Conservation (phyloP, 2,329 filamentous ascomycete species). For the Didymella sp. region DNA sequence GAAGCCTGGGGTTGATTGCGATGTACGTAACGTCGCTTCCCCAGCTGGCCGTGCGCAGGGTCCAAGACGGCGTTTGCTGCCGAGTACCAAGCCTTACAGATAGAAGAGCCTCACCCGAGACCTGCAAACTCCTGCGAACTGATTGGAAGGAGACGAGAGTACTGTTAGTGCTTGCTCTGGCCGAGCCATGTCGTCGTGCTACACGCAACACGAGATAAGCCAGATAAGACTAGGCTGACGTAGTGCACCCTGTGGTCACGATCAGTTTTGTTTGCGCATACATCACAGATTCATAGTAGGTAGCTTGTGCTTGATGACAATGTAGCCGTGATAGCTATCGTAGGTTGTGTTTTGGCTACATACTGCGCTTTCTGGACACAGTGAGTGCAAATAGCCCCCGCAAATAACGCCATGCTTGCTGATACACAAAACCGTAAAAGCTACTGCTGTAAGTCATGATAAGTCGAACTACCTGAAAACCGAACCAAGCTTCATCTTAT, state of each 20-base stretch:
- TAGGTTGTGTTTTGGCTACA: not conserved
- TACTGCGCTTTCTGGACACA: not conserved
- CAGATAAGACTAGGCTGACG: slow-evolving; percentile 31
- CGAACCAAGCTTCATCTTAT: slow-evolving; percentile 8
- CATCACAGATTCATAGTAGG: not conserved
- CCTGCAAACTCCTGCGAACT: slow-evolving; percentile 5
- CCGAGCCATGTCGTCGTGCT: slow-evolving; percentile 5
- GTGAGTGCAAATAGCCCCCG: not conserved
- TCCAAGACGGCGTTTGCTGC: slow-evolving; percentile 15
- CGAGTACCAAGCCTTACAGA: slow-evolving; percentile 11
- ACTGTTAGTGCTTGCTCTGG: slow-evolving; percentile 1
- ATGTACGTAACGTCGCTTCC: slow-evolving; percentile 20
- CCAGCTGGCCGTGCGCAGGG: slow-evolving; percentile 17
- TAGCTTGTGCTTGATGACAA: not conserved
- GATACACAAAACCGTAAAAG: not conserved
- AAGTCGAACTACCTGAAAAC: not conserved
- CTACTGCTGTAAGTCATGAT: not conserved
- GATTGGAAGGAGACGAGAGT: not conserved
- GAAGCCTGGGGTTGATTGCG: slow-evolving; percentile 10
- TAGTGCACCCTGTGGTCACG: slow-evolving; percentile 8
- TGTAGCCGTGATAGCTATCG: slow-evolving; percentile 1
- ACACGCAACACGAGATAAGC: slow-evolving; percentile 26
- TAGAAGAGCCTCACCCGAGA: slow-evolving; percentile 4
- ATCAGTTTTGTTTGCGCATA: not conserved
- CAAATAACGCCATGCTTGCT: slow-evolving; percentile 10